Evolutionary conservation across 2,329 filamentous ascomycete genomes (phyloP), one percentile per base, ranked within the genome.

Genomic region (Fusarium dimerum): DNA sequence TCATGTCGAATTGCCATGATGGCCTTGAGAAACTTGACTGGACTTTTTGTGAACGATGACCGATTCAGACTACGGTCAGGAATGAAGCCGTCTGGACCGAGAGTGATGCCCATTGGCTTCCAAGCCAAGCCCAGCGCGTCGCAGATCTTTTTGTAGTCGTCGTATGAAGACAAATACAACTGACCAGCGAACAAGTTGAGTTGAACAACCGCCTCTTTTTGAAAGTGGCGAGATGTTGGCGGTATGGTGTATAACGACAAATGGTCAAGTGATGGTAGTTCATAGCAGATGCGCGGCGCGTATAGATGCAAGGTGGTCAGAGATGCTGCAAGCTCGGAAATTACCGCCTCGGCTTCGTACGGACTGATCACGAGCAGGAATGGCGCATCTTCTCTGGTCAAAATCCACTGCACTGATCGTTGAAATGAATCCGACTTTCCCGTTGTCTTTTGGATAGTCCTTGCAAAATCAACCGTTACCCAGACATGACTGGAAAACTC

Each of bases 111-210:
- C 0, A 66, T 57, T 0, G 50, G 39, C 0, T 48, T 45, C 52
- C 67, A 73, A 0, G 73, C 67, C 0, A 88, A 61, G 0, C 83
- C 79, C 0, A 89, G 68, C 40, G 76, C 78, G 1, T 71, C 64
- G 53, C 83, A 86, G 0, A 79, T 63, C 1, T 71, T 64, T 0
- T 65, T 56, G 55, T 90, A 91, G 48, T 88, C 79, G 0, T 70
- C 52, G 41, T 76, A 81, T 0, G 73, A 77, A 0, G 64, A 66
- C 10, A 90, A 72, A 58, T 90, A 90, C 0, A 90, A 73, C 49
- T 88, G 84, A 0, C 87, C 88, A 0, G 88, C 75, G 49, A 91
- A 90, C 0, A 90, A 68, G 41, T 87, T 86, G 0, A 90, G 74
- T 50, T 82, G 74, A 0, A 74, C 68, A 0, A 71, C 65, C 0